phyloP scores from a whole-genome alignment of 2,329 filamentous ascomycete species.

The Sarocladium strictum region DNA sequence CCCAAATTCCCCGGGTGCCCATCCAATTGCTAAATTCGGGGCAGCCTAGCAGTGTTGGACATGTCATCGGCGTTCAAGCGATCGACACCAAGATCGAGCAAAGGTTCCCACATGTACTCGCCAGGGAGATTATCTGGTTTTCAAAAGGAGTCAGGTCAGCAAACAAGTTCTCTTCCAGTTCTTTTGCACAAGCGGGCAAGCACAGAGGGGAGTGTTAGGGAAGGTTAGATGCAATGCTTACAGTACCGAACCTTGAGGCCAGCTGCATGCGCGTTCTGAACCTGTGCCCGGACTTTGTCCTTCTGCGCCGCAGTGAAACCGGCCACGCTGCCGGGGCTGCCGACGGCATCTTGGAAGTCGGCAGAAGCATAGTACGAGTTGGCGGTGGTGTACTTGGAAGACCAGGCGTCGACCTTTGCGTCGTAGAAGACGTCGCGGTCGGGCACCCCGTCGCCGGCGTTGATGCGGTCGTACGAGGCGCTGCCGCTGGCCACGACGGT shows the following conservation, averaged over 20 bases:
- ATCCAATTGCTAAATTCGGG: conserved; percentile 6
- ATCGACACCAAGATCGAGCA: conserved; percentile 13
- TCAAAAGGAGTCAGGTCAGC: background rate
- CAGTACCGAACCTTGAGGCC: conserved; percentile 15
- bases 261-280: conserved; percentile 11
- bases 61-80: conserved; percentile 14
- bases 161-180: too few relatives aligned
- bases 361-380: conserved; percentile 15
- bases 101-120: conserved; percentile 15
- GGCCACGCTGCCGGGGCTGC: conserved; percentile 10
- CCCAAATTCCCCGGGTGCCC: too few relatives aligned
- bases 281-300: conserved; percentile 11
- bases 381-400: conserved; percentile 12
- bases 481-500: conserved; percentile 63
- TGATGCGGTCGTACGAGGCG: conserved; percentile 14
- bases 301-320: conserved; percentile 12
- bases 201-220: too few relatives aligned
- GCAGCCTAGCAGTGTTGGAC: conserved; percentile 12
- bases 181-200: too few relatives aligned
- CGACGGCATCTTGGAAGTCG: conserved; percentile 12
- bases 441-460: conserved; percentile 12
- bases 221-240: conserved; percentile 9
- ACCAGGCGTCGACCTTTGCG: conserved; percentile 28
- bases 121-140: conserved; percentile 11
- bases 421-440: conserved; percentile 59